These are phyloP conservation scores for Babesia ovis DNA, from an alignment of 169 alveolate genomes.

Conservation along the genomic window DNA sequence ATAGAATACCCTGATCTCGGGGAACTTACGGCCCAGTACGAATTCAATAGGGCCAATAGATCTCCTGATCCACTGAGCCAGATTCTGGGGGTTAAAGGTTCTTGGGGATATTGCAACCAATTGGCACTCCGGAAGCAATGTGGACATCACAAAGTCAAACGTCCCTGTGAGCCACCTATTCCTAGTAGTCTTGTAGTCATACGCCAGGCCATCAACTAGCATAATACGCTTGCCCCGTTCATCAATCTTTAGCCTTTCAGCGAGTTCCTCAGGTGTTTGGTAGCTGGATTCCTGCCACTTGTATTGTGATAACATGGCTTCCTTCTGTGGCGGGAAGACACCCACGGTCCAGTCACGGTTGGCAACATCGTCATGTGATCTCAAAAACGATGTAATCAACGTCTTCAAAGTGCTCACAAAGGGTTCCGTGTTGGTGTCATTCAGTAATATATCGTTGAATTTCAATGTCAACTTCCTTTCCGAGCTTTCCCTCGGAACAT, in stretches of 20 bases:
- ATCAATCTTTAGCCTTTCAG: constrained; percentile 1
- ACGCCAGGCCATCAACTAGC: not conserved
- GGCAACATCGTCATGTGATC: constrained; percentile 4
- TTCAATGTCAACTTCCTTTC: not conserved
- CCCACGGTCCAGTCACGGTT: not conserved
- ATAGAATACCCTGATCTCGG: constrained; percentile 12
- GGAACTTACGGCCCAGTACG: not conserved
- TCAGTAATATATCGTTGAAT: not conserved
- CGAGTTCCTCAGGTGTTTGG: constrained; percentile 6
- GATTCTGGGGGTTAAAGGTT: constrained; percentile 11
- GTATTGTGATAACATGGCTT: constrained; percentile 5
- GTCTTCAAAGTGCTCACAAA: not conserved
- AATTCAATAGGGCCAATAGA: constrained; percentile 6
- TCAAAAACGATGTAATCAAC: not conserved
- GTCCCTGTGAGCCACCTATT: not conserved
- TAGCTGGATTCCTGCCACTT: not conserved
- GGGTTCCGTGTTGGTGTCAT: not conserved
- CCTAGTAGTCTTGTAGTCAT: not conserved
- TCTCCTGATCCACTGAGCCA: constrained; percentile 22
- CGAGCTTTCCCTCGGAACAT: not conserved
- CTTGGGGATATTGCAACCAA: constrained; percentile 6
- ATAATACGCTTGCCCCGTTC: constrained; percentile 19
- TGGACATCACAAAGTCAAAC: not conserved
- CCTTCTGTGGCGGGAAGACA: constrained; percentile 6
- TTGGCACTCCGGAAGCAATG: constrained; percentile 23